Evolutionary conservation across 371 early-diverging fungal genomes (phyloP).

Genomic region (Saksenaea vasiformis): DNA sequence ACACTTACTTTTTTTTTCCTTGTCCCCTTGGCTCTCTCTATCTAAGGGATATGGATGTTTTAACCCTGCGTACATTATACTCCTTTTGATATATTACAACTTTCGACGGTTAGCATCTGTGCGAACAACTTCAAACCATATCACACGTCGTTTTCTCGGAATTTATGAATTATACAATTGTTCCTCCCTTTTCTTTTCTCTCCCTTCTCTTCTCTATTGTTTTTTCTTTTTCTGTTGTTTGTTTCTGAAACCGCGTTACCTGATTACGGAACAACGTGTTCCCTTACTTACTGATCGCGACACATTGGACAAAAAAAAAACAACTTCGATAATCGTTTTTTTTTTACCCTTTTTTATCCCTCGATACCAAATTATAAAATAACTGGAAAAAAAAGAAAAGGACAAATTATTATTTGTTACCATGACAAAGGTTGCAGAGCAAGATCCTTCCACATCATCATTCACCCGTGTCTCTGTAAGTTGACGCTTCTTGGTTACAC

Average conservation of each 20-base stretch:
- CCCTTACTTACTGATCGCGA: not conserved
- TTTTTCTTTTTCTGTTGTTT: not conserved
- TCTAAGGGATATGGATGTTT: slow-evolving; percentile 3
- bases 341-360: slow-evolving; percentile 2
- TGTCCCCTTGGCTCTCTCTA: not conserved
- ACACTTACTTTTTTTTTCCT: not conserved
- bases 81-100: slow-evolving; percentile 5
- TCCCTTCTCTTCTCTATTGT: not conserved
- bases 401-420: not conserved
- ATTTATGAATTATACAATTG: slow-evolving; percentile 2
- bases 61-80: slow-evolving; percentile 9
- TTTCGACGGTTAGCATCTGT: not conserved
- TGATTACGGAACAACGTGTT: slow-evolving; percentile 1
- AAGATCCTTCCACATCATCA: not conserved
- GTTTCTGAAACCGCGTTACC: not conserved
- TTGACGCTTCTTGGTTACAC: not conserved
- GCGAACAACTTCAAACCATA: not conserved
- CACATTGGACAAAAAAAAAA: not conserved
- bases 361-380: not conserved
- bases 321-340: not conserved
- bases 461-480: slow-evolving; percentile 6
- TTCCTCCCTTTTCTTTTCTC: not conserved
- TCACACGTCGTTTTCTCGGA: not conserved
- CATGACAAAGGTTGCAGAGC: slow-evolving; percentile 5
- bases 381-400: not conserved